Evolutionary conservation across 2,329 filamentous ascomycete species (phyloP), one percentile per base, ranked within the genome.

Genomic region (Pseudocercospora pini-densiflorae): DNA sequence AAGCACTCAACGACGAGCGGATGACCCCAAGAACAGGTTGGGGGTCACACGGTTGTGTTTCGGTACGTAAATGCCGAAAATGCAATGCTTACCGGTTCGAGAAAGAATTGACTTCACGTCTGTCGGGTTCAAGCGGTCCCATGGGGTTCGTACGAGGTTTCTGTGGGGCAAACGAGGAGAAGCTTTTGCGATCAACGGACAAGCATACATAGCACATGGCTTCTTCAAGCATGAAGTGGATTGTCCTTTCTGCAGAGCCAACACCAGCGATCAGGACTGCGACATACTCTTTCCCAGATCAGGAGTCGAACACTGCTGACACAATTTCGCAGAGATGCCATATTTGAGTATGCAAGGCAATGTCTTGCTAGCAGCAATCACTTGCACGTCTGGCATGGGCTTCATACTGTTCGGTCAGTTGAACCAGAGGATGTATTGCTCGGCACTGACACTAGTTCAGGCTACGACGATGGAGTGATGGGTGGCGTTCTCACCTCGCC

Each of bases 1-100:
- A 70, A 70, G 64, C 54, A 63, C n/a, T 54, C 31, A 19, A n/a
- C 14, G 40, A 3, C 16, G 40, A 43, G 16, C 16, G 16, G 19
- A 5, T 43, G 40, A 9, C 40, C 33, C 16, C 40, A 5, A 43
- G 16, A 43, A n/a, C 16, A 43, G 2, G 5, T 19, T 43, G 40
- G 40, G 40, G 40, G 40, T 19, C 40, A 43, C 40, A 19, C 40
- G 40, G n/a, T 6, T 6, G 14, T 43, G 40, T 43, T 19, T 43
- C 40, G 40, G 14, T n/a, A n/a, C 16, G 40, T 43, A 43, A 43
- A 43, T 43, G 40, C 40, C 40, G 40, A 43, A 16, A 43, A 43
- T 43, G 40, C 7, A 2, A 8, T 43, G 16, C 5, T 43, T 43
- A 19, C 40, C 40, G 40, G 8, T 43, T 43, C 40, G 40, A 43